Base-by-base conservation (phyloP, 2,329 filamentous ascomycete species). In the Trichoderma sp. region DNA sequence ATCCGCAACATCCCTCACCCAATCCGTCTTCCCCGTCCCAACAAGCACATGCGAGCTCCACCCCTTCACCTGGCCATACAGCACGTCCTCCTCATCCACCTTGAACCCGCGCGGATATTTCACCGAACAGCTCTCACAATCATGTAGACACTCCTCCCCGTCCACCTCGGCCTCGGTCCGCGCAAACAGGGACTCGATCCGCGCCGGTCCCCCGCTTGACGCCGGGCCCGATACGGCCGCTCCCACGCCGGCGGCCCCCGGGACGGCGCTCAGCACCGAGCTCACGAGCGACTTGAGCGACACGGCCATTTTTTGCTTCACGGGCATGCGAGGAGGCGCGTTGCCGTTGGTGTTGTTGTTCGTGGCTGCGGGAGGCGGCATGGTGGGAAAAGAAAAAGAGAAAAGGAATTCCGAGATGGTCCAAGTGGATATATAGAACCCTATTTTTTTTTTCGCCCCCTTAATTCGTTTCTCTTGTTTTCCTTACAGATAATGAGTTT, bases 21-120 rank as follows among this genome's bases (percentile, higher is more conserved):
- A 99, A 82, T 99, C 96, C 30, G 91, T 88, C 88, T 98, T 97
- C 73, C 94, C 93, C n/a, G 96, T 99, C 28, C 94, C 96, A 17
- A 98, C 94, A 36, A 99, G 84, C 73, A 97, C 80, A 82, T 99
- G 96, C 23, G 94, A 96, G 77, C 89, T 91, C 92, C 94, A 98
- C 43, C 90, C 93, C 78, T 94, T 93, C 74, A 98, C 88, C 72
- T 92, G 86, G 1, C 95, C 96, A 79, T 97, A 98, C 63, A 99
- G 83, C 76, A 90, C 85, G 79, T 97, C 94, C 7, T 86, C 84
- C 80, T 92, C 88, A 71, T 98, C 92, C 70, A 97, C 89, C 78
- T 91, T 90, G 82, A 91, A 92, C 43, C 82, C 82, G 73, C 84
- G 85, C 47, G 95, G 95, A 79, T 95, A 97, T 73, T 90, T 88